Conservation (phyloP, 768 basidiomycete genomes). For the Boletus sp. region DNA sequence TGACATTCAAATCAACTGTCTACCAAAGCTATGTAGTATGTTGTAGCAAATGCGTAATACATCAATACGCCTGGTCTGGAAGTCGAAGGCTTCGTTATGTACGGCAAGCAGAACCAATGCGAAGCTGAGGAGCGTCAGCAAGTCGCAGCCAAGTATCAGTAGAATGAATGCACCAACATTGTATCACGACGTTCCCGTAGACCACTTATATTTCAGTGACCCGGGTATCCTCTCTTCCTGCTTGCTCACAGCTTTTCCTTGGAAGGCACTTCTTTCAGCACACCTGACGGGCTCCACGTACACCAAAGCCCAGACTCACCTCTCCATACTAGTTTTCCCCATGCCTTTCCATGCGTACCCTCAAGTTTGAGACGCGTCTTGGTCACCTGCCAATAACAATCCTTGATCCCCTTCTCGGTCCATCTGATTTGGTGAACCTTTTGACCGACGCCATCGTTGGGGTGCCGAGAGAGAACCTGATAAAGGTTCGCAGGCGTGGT, state of each 20-base stretch:
- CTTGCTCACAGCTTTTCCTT: constrained; percentile 61
- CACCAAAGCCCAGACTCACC: constrained; percentile 44
- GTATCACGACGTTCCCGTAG: constrained; percentile 43
- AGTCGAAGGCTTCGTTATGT: neutral
- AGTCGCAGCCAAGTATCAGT: neutral
- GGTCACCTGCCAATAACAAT: constrained; percentile 77
- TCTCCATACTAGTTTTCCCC: constrained; percentile 79
- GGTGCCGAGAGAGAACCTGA: constrained; percentile 67
- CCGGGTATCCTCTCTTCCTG: constrained; percentile 66
- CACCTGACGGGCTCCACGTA: neutral
- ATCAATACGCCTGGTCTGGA: no score
- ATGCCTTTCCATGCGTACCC: constrained; percentile 77
- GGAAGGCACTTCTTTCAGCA: constrained; percentile 8
- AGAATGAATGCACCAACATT: constrained; percentile 4
- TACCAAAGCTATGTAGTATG: no score
- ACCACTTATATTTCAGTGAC: constrained; percentile 74
- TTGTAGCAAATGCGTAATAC: no score
- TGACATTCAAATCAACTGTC: no score
- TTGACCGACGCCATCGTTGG: constrained; percentile 65
- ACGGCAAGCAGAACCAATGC: no score
- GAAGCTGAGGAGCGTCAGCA: constrained; percentile 1
- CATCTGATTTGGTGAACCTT: constrained; percentile 73
- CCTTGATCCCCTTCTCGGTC: constrained; percentile 61
- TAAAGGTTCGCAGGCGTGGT: constrained; percentile 63
- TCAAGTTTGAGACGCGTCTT: constrained; percentile 67